phyloP scores from a whole-genome alignment of 2,329 filamentous ascomycete genomes.

The Stagonosporopsis tanaceti region DNA sequence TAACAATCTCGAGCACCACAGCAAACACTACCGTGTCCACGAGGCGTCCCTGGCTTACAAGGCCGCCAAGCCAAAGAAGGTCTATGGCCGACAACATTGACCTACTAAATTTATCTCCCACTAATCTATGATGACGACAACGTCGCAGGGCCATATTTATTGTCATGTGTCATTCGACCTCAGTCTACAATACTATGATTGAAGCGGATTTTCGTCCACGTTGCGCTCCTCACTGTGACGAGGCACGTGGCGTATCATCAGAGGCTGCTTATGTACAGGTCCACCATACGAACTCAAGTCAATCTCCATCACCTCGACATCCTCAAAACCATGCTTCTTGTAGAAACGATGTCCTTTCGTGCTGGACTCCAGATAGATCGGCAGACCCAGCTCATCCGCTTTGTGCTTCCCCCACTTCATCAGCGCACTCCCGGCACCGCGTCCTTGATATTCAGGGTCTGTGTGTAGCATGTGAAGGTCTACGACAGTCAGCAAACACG shows the following conservation, averaged over 20 bases:
- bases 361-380: conserved; percentile 38
- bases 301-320: conserved; percentile 27
- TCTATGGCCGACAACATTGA: conserved; percentile 12
- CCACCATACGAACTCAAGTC: conserved; percentile 32
- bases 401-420: conserved; percentile 33
- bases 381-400: conserved; percentile 35
- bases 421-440: conserved; percentile 35
- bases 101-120: not conserved
- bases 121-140: not conserved
- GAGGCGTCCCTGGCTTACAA: not conserved
- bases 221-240: not conserved
- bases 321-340: conserved; percentile 36
- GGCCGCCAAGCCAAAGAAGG: conserved; percentile 8
- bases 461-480: conserved; percentile 41
- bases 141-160: not conserved
- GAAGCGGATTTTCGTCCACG: not conserved
- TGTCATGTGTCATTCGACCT: not conserved
- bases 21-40: not conserved
- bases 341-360: conserved; percentile 31
- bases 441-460: conserved; percentile 34
- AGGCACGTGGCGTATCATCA: conserved; percentile 31
- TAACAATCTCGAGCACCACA: not conserved
- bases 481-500: conserved; percentile 1
- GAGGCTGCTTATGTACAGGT: conserved; percentile 23
- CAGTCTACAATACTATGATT: not conserved